Evolutionary conservation across 495 filamentous ascomycete species (phyloP).

Genomic region (Penicillium dipodomyicola): DNA sequence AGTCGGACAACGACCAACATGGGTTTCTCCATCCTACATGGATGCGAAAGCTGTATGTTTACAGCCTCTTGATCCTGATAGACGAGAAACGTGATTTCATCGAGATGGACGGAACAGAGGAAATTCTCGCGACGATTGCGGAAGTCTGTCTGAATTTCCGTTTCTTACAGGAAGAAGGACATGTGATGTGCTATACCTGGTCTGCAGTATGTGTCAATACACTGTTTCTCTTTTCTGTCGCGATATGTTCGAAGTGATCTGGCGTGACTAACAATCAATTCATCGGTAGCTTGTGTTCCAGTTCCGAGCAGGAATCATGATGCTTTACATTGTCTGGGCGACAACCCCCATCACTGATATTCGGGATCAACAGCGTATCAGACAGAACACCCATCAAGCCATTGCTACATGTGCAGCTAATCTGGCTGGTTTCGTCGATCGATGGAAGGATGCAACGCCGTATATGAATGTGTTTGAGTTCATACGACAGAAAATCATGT

Average conservation of each 20-base stretch:
- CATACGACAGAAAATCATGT: constrained; percentile 18
- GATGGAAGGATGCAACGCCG: constrained; percentile 29
- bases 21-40: constrained; percentile 33
- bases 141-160: constrained; percentile 33
- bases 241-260: not conserved
- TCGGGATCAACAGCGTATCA: constrained; percentile 1
- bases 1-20: constrained; percentile 21
- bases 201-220: constrained; percentile 27
- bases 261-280: constrained; percentile 4
- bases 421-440: constrained; percentile 26
- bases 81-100: constrained; percentile 31
- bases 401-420: constrained; percentile 25
- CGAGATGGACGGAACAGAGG: constrained; percentile 28
- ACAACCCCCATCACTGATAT: constrained; percentile 15
- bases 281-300: constrained; percentile 32
- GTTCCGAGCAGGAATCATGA: constrained; percentile 33
- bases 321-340: constrained; percentile 34
- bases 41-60: constrained; percentile 37
- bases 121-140: constrained; percentile 29
- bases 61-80: constrained; percentile 34
- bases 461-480: constrained; percentile 29
- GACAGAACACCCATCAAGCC: constrained; percentile 20
- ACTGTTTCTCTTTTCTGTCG: not conserved
- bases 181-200: constrained; percentile 39
- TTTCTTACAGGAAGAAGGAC: constrained; percentile 33